Conservation (phyloP, 2,329 filamentous ascomycete genomes). For the Colletotrichum filicis region DNA sequence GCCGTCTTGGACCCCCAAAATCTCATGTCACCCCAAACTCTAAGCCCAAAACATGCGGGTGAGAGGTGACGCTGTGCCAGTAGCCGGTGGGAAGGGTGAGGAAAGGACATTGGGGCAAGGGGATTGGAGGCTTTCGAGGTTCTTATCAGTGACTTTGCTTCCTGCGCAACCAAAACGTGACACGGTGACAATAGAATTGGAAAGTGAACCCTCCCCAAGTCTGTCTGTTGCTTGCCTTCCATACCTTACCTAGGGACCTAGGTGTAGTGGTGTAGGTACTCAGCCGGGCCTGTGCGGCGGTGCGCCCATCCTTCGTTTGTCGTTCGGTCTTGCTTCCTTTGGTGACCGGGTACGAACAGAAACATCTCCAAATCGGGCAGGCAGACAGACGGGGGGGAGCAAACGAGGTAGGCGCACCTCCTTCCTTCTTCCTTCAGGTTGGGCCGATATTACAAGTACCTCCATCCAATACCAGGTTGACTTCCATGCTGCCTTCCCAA, state of each 20-base stretch:
- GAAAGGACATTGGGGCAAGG: not conserved
- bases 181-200: not conserved
- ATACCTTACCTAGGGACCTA: too few species aligned
- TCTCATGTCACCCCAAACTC: slow-evolving; percentile 29
- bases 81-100: not conserved
- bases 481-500: not conserved
- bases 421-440: not conserved
- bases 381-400: not conserved
- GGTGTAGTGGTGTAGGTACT: not conserved
- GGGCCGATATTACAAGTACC: not conserved
- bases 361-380: slow-evolving; percentile 25
- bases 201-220: not conserved
- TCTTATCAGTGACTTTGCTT: slow-evolving; percentile 26
- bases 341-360: not conserved
- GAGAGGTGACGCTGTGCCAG: not conserved
- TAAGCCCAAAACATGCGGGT: slow-evolving; percentile 18
- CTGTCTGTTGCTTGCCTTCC: not conserved
- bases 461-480: not conserved
- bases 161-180: not conserved
- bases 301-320: slow-evolving; percentile 22
- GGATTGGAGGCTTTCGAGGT: slow-evolving; percentile 1
- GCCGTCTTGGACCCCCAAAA: slow-evolving; percentile 26
- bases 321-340: not conserved
- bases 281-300: slow-evolving; percentile 16
- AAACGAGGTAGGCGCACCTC: not conserved